Evolutionary conservation across 176 grass and related monocot species (phyloP).

Genomic region (Cenchrus purpureus): DNA sequence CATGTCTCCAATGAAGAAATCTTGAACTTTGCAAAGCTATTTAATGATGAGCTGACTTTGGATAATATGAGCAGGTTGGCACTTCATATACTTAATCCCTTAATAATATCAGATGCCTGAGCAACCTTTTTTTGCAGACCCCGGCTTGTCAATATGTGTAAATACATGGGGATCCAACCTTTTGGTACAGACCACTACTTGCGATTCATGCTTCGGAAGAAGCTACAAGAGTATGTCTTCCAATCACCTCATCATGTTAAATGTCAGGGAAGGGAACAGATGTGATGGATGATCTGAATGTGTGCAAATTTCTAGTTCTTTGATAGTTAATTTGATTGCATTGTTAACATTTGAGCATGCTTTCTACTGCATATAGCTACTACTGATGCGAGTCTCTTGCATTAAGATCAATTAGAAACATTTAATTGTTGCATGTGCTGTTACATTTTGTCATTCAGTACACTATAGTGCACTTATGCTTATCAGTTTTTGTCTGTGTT

Average conservation of each 20-base stretch:
- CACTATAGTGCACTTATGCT: conserved; percentile 1
- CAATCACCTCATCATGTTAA: conserved; percentile 16
- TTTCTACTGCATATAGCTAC: background rate
- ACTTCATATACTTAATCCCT: conserved; percentile 26
- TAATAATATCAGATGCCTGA: conserved; percentile 30
- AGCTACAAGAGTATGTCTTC: conserved; percentile 73
- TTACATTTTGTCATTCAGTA: background rate
- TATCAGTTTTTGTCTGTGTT: conserved; percentile 31
- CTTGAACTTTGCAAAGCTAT: conserved; percentile 92
- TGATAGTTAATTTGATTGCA: conserved; percentile 1
- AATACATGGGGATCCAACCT: conserved; percentile 96
- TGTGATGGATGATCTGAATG: background rate
- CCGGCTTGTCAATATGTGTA: conserved; percentile 95
- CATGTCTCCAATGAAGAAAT: conserved; percentile 93
- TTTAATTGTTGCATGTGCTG: conserved; percentile 4
- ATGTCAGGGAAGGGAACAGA: conserved; percentile 32
- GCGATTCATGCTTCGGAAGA: conserved; percentile 92
- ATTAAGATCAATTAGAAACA: background rate
- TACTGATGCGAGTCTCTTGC: background rate
- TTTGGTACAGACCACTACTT: conserved; percentile 95
- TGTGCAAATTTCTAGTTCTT: background rate
- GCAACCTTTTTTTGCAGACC: conserved; percentile 60
- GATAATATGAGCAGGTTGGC: conserved; percentile 93
- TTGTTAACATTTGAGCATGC: conserved; percentile 16
- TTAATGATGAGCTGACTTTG: conserved; percentile 97